Base-by-base conservation (phyloP, 805 yeast genomes). In the Ogataea pilisensis region DNA sequence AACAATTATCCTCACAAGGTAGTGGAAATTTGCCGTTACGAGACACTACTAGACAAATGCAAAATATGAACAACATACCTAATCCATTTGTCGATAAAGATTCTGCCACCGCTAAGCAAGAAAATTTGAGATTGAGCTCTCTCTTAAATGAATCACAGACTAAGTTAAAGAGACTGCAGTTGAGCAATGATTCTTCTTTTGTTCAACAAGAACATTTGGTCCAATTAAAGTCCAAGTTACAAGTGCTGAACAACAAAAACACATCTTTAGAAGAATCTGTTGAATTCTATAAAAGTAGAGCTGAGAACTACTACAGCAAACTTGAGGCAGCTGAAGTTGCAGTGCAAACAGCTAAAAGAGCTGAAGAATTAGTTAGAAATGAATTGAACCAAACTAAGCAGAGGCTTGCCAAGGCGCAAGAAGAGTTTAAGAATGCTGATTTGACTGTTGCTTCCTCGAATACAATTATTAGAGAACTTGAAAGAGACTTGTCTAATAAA, bases 321-420 rank as follows among this genome's bases (percentile, higher is more conserved):
- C 67, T 89, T 20, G 95, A 88, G 53, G 73, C 76, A 37, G 90
- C 93, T 2, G 96, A 90, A 55, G 70, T 80, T 36, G 84, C 86
- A 5, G 76, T 84, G 2, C 68, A 73, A 38, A 72, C 78, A 34
- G 78, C 87, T 8, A 70, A 76, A 49, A 67, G 85, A 50, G 77
- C 80, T 11, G 90, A 83, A 55, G 71, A 71, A 39, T 53, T 66
- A 28, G 69, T 82, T 4, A 64, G 61, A 35, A 65, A 66, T 35
- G 87, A 86, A 45, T 61, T 78, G 38, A 55, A 61, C 16, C 85
- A 82, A 50, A 61, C 75, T 27, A 64, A 72, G 43, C 67, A 63
- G 24, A 57, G 73, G 8, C 56, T 84, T 26, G 63, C 66, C 4
- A 68, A 65, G 25, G 67, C 75, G 14, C 72, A 74, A 49, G 73